A percentile compares a stretch with the other conserved stretches of the same genome.
These are phyloP conservation scores for Bacidia rubella DNA, from an alignment of 495 filamentous ascomycete genomes.

Conservation along the genomic window DNA sequence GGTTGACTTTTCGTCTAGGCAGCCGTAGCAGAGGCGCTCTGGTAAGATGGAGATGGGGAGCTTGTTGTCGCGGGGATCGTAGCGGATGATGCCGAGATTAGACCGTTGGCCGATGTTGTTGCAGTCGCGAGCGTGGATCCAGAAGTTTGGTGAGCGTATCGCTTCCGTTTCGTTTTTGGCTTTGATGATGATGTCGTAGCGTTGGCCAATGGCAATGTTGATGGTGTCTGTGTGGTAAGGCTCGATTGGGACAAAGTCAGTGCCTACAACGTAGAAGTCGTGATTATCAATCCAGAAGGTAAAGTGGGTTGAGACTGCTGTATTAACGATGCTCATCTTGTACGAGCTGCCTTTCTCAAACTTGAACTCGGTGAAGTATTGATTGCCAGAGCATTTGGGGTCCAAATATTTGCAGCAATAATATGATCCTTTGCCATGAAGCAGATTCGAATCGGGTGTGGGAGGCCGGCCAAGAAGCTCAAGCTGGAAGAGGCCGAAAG, in stretches of 20 bases:
- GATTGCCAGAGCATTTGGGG: not conserved
- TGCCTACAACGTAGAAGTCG: constrained; percentile 34
- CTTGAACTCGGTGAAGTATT: not conserved
- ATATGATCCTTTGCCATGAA: not conserved
- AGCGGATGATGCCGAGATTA: not conserved
- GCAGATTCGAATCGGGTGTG: not conserved
- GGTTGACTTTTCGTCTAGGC: not conserved
- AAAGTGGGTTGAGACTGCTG: constrained; percentile 32
- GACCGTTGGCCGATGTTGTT: not conserved
- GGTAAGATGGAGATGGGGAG: not conserved
- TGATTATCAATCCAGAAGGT: constrained; percentile 40
- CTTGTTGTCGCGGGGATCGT: not conserved
- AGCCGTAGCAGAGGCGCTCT: not conserved
- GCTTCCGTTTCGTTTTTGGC: constrained; percentile 17
- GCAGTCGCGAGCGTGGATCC: constrained; percentile 11
- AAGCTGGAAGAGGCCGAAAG: constrained; percentile 23
- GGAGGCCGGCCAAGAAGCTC: not conserved
- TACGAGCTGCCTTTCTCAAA: constrained; percentile 21
- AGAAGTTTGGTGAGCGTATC: not conserved
- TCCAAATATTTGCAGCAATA: not conserved
- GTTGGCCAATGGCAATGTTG: constrained; percentile 19
- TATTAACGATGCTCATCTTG: constrained; percentile 38
- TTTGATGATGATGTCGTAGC: constrained; percentile 24
- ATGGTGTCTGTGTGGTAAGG: constrained; percentile 31
- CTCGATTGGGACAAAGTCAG: constrained; percentile 38